These are phyloP conservation scores for Phytophthora pini DNA, from an alignment of 352 stramenopile species.

Conservation along the genomic window DNA sequence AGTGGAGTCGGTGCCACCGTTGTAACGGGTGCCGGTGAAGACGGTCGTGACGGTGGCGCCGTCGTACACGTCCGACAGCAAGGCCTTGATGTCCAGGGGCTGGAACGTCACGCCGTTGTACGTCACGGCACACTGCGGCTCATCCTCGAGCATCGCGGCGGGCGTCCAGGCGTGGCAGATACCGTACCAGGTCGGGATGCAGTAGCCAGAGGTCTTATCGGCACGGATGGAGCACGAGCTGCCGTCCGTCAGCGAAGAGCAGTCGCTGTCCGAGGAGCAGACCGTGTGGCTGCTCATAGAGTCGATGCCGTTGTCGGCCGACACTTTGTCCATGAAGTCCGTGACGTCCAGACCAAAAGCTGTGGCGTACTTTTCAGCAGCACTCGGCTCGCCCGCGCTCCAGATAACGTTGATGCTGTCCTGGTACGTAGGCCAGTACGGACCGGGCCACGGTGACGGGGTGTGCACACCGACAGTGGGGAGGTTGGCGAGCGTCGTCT, in stretches of 20 bases:
- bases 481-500: constrained; percentile 30
- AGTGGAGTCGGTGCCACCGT: constrained; percentile 29
- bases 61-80: constrained; percentile 54
- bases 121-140: constrained; percentile 41
- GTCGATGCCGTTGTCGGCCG: constrained; percentile 42
- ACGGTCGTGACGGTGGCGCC: constrained; percentile 32
- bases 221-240: constrained; percentile 39
- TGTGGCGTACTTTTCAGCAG: constrained; percentile 54
- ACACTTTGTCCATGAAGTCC: constrained; percentile 49
- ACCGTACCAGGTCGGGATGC: constrained; percentile 46
- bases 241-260: constrained; percentile 35
- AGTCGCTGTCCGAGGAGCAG: constrained; percentile 41
- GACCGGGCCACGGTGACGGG: constrained; percentile 48
- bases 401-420: constrained; percentile 68
- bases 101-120: constrained; percentile 51
- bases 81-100: constrained; percentile 47
- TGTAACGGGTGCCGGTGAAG: constrained; percentile 48
- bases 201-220: constrained; percentile 43
- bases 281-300: constrained; percentile 28
- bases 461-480: constrained; percentile 19
- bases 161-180: constrained; percentile 54
- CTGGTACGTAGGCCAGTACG: constrained; percentile 71
- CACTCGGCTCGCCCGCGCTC: constrained; percentile 16
- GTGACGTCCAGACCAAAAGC: constrained; percentile 49
- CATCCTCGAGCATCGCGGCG: constrained; percentile 37